phyloP scores from a whole-genome alignment of 371 early-diverging fungal species.

The Mucor sp. region DNA sequence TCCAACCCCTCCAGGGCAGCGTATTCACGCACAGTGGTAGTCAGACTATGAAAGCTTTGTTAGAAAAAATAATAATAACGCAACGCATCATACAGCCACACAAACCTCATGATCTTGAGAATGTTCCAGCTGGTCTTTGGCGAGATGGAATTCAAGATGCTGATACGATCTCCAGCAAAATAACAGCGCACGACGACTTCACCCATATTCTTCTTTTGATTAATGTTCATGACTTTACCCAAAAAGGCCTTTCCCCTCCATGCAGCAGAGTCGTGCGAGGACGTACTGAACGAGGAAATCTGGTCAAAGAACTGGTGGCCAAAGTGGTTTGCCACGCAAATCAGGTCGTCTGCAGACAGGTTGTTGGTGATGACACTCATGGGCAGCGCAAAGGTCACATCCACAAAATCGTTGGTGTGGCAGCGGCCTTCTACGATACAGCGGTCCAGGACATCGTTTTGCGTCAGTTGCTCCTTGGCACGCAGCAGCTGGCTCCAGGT shows the following conservation, averaged over 20 bases:
- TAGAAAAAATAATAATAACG: too few species aligned
- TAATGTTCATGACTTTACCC: slow-evolving; percentile 59
- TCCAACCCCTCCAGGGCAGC: slow-evolving; percentile 71
- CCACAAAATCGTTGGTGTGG: slow-evolving; percentile 77
- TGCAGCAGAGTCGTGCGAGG: not conserved
- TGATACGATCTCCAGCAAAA: slow-evolving; percentile 48
- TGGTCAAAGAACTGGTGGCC: slow-evolving; percentile 42
- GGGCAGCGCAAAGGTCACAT: slow-evolving; percentile 57
- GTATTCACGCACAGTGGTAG: slow-evolving; percentile 87
- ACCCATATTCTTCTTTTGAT: slow-evolving; percentile 44
- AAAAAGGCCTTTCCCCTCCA: slow-evolving; percentile 54
- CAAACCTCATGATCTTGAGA: slow-evolving; percentile 35
- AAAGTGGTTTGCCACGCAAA: slow-evolving; percentile 50
- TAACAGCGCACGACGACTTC: slow-evolving; percentile 52
- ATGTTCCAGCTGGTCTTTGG: slow-evolving; percentile 48
- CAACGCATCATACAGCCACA: not conserved
- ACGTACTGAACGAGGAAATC: not conserved
- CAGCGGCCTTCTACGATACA: slow-evolving; percentile 56
- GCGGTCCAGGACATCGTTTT: slow-evolving; percentile 48
- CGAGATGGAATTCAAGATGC: slow-evolving; percentile 40
- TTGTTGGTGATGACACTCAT: slow-evolving; percentile 29
- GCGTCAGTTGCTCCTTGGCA: slow-evolving; percentile 65
- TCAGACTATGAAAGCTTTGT: too few species aligned
- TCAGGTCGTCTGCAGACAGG: slow-evolving; percentile 45
- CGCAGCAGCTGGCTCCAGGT: slow-evolving; percentile 82